Percentiles rank a stretch among this genome's conserved stretches.
Evolutionary conservation across 2,329 filamentous ascomycete genomes (phyloP).

Genomic region (Fonsecaea erecta): DNA sequence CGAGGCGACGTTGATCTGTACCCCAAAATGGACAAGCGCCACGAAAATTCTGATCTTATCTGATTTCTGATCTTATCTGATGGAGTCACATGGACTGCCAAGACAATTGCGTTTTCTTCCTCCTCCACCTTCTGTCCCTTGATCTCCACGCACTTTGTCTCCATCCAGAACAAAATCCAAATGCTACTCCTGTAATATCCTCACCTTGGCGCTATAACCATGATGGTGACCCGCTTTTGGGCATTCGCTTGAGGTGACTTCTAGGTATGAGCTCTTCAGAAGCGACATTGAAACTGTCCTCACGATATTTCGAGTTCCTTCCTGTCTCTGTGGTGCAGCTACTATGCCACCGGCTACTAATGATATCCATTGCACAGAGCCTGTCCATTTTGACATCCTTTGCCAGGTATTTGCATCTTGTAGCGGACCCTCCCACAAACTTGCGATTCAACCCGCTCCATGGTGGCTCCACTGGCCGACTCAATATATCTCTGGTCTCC

Average conservation of each 20-base stretch:
- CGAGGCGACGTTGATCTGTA: conserved; percentile 4
- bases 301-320: not conserved
- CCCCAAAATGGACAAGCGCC: not conserved
- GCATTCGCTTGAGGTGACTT: no score
- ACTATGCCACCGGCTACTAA: not conserved
- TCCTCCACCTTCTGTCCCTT: no score
- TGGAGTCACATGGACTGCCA: no score
- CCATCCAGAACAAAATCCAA: no score
- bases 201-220: no score
- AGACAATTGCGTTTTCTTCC: no score
- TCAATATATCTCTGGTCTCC: conserved; percentile 54
- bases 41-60: conserved; percentile 19
- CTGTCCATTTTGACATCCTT: not conserved
- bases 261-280: not conserved
- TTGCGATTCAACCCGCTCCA: conserved; percentile 26
- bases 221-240: no score
- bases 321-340: not conserved
- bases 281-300: not conserved
- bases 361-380: conserved; percentile 16
- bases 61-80: conserved; percentile 3
- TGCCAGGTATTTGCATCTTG: conserved; percentile 4
- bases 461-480: conserved; percentile 41
- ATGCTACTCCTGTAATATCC: no score
- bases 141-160: no score
- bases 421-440: conserved; percentile 23